These are phyloP conservation scores for Thielaviopsis ethacetica DNA, from an alignment of 2,329 filamentous ascomycete species.

Conservation along the genomic window DNA sequence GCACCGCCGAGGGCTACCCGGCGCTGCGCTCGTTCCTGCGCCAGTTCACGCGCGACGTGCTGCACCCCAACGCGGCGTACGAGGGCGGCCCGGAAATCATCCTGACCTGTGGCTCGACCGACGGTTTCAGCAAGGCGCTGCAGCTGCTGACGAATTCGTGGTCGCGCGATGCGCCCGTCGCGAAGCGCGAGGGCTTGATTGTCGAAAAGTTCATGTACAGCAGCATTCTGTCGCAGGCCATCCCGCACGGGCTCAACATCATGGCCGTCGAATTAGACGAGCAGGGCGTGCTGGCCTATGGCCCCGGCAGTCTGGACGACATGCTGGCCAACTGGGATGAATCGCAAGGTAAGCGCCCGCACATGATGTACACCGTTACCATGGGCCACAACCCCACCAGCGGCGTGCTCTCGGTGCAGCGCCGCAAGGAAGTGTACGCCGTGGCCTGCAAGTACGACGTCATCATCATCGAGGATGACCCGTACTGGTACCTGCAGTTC, in stretches of 20 bases:
- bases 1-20: constrained; percentile 65
- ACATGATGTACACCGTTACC: constrained; percentile 79
- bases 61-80: constrained; percentile 74
- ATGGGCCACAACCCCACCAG: constrained; percentile 76
- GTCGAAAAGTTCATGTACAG: constrained; percentile 70
- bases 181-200: constrained; percentile 59
- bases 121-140: constrained; percentile 66
- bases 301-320: constrained; percentile 58
- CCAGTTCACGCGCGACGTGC: constrained; percentile 56
- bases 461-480: constrained; percentile 85
- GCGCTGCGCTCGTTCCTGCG: constrained; percentile 63
- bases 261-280: constrained; percentile 60
- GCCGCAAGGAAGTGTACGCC: constrained; percentile 63
- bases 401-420: constrained; percentile 53
- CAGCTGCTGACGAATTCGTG: constrained; percentile 63
- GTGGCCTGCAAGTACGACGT: constrained; percentile 74
- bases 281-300: constrained; percentile 61
- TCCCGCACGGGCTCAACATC: constrained; percentile 54
- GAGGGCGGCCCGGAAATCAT: constrained; percentile 59
- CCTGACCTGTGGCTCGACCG: constrained; percentile 67
- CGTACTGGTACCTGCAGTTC: constrained; percentile 90
- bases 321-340: constrained; percentile 72
- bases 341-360: constrained; percentile 55
- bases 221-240: constrained; percentile 52
- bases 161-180: constrained; percentile 45